Percentiles rank a stretch among this genome's conserved stretches.
Evolutionary conservation across 768 basidiomycete genomes (phyloP).

Genomic region (Lentinula guzmanii): DNA sequence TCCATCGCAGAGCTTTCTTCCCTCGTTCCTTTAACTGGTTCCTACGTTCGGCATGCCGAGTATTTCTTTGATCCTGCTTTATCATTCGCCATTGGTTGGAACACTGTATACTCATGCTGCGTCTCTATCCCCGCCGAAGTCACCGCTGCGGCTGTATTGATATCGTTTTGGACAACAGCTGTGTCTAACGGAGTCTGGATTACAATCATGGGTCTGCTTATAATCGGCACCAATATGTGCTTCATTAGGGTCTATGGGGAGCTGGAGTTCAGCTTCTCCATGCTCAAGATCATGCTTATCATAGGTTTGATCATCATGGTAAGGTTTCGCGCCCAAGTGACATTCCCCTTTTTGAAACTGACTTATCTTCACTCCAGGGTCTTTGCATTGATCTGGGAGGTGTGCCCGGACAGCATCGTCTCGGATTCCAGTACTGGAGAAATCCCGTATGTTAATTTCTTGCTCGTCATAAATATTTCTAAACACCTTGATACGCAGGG

Average conservation of each 20-base stretch:
- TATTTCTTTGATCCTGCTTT: conserved; percentile 48
- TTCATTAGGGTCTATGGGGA: conserved; percentile 45
- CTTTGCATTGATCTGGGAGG: conserved; percentile 49
- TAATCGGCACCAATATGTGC: conserved; percentile 24
- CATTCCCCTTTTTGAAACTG: background rate
- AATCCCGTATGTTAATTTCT: conserved; percentile 2
- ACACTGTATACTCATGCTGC: conserved; percentile 37
- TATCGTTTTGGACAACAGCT: conserved; percentile 35
- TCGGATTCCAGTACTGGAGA: conserved; percentile 46
- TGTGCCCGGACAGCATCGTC: conserved; percentile 36
- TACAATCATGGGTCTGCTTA: conserved; percentile 1
- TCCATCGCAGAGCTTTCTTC: conserved; percentile 33
- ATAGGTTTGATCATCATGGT: conserved; percentile 27
- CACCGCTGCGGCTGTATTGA: conserved; percentile 43
- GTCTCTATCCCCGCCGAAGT: conserved; percentile 47
- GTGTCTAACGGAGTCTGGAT: conserved; percentile 10
- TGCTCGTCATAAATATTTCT: too few relatives aligned
- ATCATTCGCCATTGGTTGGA: conserved; percentile 39
- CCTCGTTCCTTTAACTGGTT: conserved; percentile 32
- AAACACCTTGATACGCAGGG: background rate
- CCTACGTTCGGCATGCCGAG: conserved; percentile 45
- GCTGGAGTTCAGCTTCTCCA: conserved; percentile 51
- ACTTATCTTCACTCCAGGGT: conserved; percentile 14
- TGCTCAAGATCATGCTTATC: conserved; percentile 41
- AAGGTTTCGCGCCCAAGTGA: conserved; percentile 5